Conservation (phyloP, 2,329 filamentous ascomycete species). For the Neofusicoccum cordaticola region DNA sequence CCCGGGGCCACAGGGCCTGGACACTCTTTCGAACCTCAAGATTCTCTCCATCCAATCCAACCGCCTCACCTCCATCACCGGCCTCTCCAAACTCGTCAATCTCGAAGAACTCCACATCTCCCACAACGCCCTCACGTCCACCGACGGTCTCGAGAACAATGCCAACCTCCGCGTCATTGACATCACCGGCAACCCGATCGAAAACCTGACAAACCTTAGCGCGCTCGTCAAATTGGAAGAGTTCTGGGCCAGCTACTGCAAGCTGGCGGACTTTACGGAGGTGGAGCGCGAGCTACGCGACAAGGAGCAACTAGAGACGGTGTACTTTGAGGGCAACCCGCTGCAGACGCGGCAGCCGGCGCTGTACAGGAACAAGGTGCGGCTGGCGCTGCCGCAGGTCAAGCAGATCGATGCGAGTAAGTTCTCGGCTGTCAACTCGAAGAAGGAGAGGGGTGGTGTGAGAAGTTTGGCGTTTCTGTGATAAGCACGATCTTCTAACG, state of each 20-base stretch:
- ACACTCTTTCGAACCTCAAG: conserved; percentile 72
- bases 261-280: conserved; percentile 74
- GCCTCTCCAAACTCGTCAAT: conserved; percentile 68
- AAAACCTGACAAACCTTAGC: conserved; percentile 69
- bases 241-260: conserved; percentile 91
- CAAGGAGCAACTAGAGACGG: conserved; percentile 78
- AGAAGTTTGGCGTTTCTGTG: conserved; percentile 4
- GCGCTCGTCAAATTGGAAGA: conserved; percentile 74
- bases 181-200: conserved; percentile 82
- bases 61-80: conserved; percentile 74
- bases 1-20: conserved; percentile 54
- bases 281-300: conserved; percentile 74
- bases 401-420: conserved; percentile 85
- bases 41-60: conserved; percentile 96
- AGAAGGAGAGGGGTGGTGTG: neutral
- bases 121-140: conserved; percentile 80
- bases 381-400: conserved; percentile 80
- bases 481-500: neutral
- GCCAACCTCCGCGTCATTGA: conserved; percentile 70
- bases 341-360: conserved; percentile 76
- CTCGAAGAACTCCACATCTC: conserved; percentile 95
- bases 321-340: conserved; percentile 96
- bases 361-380: conserved; percentile 90
- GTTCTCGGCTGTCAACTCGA: neutral
- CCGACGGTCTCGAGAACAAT: conserved; percentile 62